Percentiles rank a stretch among this genome's conserved stretches.
Conservation (phyloP, 495 filamentous ascomycete genomes). For the Coniosporium apollinis region DNA sequence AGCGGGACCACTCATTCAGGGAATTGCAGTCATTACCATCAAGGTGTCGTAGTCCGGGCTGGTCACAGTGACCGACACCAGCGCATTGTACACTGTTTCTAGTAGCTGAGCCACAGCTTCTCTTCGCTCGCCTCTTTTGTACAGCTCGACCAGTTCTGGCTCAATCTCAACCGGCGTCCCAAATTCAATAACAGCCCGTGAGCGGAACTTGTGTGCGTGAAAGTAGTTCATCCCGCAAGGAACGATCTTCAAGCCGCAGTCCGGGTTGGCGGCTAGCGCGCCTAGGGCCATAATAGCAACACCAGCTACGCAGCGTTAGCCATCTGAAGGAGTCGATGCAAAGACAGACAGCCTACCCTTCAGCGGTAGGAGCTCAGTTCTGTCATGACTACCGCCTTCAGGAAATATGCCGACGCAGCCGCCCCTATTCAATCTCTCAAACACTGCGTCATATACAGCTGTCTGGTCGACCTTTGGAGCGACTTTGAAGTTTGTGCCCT, state of each 20-base stretch:
- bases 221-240: constrained; percentile 99
- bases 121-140: constrained; percentile 62
- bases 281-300: constrained; percentile 97
- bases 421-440: constrained; percentile 57
- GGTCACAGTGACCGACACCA: constrained; percentile 82
- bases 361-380: constrained; percentile 78
- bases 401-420: constrained; percentile 96
- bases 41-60: constrained; percentile 93
- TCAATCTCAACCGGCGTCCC: constrained; percentile 75
- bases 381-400: constrained; percentile 93
- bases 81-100: constrained; percentile 67
- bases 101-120: constrained; percentile 70
- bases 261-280: constrained; percentile 69
- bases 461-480: constrained; percentile 92
- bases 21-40: too few relatives aligned
- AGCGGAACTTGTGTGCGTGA: constrained; percentile 96
- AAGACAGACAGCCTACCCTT: constrained; percentile 40
- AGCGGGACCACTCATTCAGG: too few relatives aligned
- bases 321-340: too few relatives aligned
- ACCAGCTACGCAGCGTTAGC: constrained; percentile 43
- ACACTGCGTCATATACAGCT: constrained; percentile 85
- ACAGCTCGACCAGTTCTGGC: constrained; percentile 64
- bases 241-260: constrained; percentile 93
- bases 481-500: constrained; percentile 68
- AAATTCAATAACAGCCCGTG: constrained; percentile 91